A percentile compares a stretch with the other conserved stretches of the same genome.
These are phyloP conservation scores for Umbelopsis isabellina DNA, from an alignment of 192 early-diverging fungal genomes.

Conservation along the genomic window DNA sequence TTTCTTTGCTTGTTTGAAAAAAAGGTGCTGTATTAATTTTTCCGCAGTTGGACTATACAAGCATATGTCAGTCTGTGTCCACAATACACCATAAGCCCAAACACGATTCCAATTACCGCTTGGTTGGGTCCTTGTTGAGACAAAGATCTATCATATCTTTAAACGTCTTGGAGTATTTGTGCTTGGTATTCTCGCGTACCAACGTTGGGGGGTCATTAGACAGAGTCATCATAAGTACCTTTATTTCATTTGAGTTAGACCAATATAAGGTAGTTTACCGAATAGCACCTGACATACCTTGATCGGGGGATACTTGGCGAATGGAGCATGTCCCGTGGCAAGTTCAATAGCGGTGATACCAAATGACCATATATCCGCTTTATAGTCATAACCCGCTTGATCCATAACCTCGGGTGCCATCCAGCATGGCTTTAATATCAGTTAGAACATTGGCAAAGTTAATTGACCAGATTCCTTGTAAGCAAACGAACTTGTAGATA, in stretches of 20 bases:
- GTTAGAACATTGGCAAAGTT: neutral
- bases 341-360: constrained; percentile 87
- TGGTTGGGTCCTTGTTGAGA: constrained; percentile 77
- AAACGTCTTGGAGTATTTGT: constrained; percentile 77
- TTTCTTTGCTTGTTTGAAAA: constrained; percentile 81
- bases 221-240: constrained; percentile 88
- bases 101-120: constrained; percentile 45
- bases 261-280: constrained; percentile 6
- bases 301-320: constrained; percentile 85
- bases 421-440: constrained; percentile 53
- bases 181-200: constrained; percentile 69
- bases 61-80: neutral
- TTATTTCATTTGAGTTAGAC: neutral
- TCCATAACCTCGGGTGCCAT: constrained; percentile 91
- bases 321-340: constrained; percentile 86
- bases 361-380: constrained; percentile 92
- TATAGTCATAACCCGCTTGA: constrained; percentile 85
- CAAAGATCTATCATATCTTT: constrained; percentile 89
- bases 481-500: neutral
- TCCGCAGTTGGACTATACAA: constrained; percentile 73
- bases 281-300: constrained; percentile 55
- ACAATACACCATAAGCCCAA: neutral
- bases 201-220: constrained; percentile 86
- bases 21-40: constrained; percentile 74
- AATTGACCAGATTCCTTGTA: neutral